phyloP scores from a whole-genome alignment of 441 rosid genomes.

The Viola pubescens region DNA sequence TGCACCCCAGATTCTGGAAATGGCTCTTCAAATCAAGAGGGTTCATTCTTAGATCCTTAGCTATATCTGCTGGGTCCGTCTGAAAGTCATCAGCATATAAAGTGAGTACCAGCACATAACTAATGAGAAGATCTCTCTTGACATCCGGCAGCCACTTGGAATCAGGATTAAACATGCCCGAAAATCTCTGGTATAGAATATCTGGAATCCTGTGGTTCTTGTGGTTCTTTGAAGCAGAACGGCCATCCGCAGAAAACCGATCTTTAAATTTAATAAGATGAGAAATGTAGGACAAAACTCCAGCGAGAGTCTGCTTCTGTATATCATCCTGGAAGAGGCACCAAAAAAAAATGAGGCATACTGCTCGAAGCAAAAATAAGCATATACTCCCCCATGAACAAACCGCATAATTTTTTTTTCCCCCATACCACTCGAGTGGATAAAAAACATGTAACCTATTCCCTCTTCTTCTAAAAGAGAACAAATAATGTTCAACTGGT shows the following conservation, averaged over 20 bases:
- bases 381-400: not conserved
- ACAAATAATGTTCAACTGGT: not conserved
- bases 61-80: constrained; percentile 56
- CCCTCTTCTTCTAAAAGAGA: not conserved
- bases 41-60: constrained; percentile 59
- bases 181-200: constrained; percentile 44
- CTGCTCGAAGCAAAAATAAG: not conserved
- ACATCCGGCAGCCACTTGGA: constrained; percentile 36
- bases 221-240: constrained; percentile 50
- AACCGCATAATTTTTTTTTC: too few relatives aligned
- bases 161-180: constrained; percentile 40
- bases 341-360: not conserved
- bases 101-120: constrained; percentile 68
- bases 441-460: too few relatives aligned
- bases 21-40: constrained; percentile 35
- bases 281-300: constrained; percentile 46
- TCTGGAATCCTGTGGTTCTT: constrained; percentile 52
- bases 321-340: constrained; percentile 42
- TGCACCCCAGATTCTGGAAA: constrained; percentile 77
- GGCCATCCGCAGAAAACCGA: constrained; percentile 40
- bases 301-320: constrained; percentile 35
- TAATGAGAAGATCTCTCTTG: constrained; percentile 53
- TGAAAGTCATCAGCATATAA: constrained; percentile 61
- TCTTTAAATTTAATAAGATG: constrained; percentile 86
- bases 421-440: too few relatives aligned